Evolutionary conservation across 1,284 basidiomycete genomes (phyloP), one percentile per base, ranked within the genome.

Genomic region (Trichosporon inkin): DNA sequence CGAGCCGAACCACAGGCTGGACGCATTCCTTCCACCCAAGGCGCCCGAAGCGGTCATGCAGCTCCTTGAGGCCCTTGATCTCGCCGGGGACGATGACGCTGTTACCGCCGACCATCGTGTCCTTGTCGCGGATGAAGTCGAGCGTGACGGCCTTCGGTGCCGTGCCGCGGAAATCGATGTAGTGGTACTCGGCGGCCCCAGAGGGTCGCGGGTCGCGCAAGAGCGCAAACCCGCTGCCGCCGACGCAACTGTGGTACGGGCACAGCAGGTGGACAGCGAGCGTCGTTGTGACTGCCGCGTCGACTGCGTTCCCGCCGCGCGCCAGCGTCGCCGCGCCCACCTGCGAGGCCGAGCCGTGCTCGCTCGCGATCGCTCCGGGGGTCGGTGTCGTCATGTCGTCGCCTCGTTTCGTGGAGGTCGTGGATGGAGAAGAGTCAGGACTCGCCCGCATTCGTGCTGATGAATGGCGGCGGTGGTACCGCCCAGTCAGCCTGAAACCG

Each of bases 221-320:
- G 19, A 74, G 51, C 3, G 68, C 72, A 41, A 74, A 74, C 14
- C 72, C 72, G 4, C 70, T 71, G 0, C 72, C 72, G 14, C 72
- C 72, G 10, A 74, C 56, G 47, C 70, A 72, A 6, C 63, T 84
- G 65, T 84, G 82, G 6, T 83, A 83, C 34, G 84, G 77, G 67
- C 81, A 79, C 16, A 77, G 73, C 40, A 80, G 80, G n/a, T 81
- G 81, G 10, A 80, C 71, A 3, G 82, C 81, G 24, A 84, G 67
- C 2, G 74, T 57, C 8, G 71, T 68, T 5, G 82, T 80, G 28
- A 73, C 67, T 3, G 69, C 62, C 0, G 71, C 70, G 62, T 74
- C 72, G 19, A 62, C 65, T 3, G 72, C 72, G 39, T 66, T 70
- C 14, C 71, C 72, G 6, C 72, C 72, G 1, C 36, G 11, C 3